Conservation (phyloP, 2,329 filamentous ascomycete genomes). For the Malbranchea zuffiana region DNA sequence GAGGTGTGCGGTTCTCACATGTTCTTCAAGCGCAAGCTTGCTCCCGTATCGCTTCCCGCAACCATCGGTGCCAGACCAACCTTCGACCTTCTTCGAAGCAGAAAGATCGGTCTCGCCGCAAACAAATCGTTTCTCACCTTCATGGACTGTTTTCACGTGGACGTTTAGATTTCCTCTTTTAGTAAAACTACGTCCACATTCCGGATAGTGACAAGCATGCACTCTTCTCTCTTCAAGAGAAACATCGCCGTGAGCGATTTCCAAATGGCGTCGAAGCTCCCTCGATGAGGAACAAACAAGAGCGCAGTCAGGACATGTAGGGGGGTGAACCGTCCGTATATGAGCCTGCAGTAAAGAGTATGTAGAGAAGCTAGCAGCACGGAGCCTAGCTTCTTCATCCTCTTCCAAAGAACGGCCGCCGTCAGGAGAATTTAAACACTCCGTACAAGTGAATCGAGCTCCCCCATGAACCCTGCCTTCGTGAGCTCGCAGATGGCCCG, state of each 20-base stretch:
- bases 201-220: constrained; percentile 54
- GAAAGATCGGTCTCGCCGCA: constrained; percentile 60
- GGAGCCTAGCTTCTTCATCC: not conserved
- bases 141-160: constrained; percentile 67
- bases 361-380: constrained; percentile 53
- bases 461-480: constrained; percentile 58
- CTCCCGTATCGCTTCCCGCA: constrained; percentile 67
- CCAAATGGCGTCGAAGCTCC: constrained; percentile 64
- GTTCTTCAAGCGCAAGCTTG: constrained; percentile 70
- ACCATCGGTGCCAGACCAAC: constrained; percentile 55
- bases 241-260: constrained; percentile 58
- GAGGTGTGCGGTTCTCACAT: constrained; percentile 72
- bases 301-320: constrained; percentile 62
- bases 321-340: constrained; percentile 60
- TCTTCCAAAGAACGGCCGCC: constrained; percentile 23
- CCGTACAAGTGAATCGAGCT: constrained; percentile 62
- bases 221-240: constrained; percentile 52
- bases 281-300: constrained; percentile 54
- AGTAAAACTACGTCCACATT: constrained; percentile 68
- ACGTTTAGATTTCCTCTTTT: constrained; percentile 71
- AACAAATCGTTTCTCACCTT: constrained; percentile 61
- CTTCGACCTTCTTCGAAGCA: constrained; percentile 45
- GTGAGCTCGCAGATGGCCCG: constrained; percentile 61
- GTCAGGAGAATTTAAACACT: constrained; percentile 46
- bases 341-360: constrained; percentile 62